A percentile compares a stretch with the other conserved stretches of the same genome.
Conservation (phyloP, 768 basidiomycete species). For the Leccinum subtestaceum region DNA sequence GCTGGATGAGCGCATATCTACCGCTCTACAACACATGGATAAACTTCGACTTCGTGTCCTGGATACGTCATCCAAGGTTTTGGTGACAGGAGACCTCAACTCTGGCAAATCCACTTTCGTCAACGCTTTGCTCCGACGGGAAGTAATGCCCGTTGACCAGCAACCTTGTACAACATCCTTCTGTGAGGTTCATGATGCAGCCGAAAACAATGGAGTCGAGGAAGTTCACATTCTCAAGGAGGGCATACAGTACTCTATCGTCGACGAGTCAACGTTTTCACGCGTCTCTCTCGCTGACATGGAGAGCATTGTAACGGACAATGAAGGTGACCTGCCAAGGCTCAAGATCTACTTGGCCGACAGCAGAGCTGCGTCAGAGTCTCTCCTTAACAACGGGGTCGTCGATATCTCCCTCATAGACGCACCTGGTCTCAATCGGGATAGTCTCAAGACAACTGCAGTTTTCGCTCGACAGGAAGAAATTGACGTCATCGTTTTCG, state of each 20-base stretch:
- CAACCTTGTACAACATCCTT: conserved; percentile 98
- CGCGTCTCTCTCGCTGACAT: conserved; percentile 65
- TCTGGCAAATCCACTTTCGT: conserved; percentile 98
- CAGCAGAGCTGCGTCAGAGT: conserved; percentile 70
- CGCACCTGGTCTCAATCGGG: conserved; percentile 95
- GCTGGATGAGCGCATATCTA: conserved; percentile 77
- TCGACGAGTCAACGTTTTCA: conserved; percentile 75
- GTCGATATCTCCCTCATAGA: conserved; percentile 99
- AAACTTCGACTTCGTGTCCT: conserved; percentile 83
- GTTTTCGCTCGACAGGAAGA: conserved; percentile 95
- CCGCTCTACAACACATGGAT: conserved; percentile 74
- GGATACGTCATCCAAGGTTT: conserved; percentile 92
- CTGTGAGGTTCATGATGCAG: conserved; percentile 91
- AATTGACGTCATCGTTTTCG: conserved; percentile 98
- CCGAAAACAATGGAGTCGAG: conserved; percentile 75
- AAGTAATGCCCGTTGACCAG: conserved; percentile 96
- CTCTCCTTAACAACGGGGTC: conserved; percentile 90
- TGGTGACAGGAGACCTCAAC: conserved; percentile 97
- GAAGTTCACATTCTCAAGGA: conserved; percentile 83
- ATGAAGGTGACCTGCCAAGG: conserved; percentile 55
- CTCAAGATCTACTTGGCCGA: conserved; percentile 91
- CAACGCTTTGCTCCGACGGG: conserved; percentile 86
- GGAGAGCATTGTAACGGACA: conserved; percentile 68
- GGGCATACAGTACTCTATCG: conserved; percentile 60
- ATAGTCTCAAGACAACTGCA: conserved; percentile 91